These are phyloP conservation scores for Penstemon barbatus DNA, from an alignment of 257 asterid genomes.

Conservation along the genomic window DNA sequence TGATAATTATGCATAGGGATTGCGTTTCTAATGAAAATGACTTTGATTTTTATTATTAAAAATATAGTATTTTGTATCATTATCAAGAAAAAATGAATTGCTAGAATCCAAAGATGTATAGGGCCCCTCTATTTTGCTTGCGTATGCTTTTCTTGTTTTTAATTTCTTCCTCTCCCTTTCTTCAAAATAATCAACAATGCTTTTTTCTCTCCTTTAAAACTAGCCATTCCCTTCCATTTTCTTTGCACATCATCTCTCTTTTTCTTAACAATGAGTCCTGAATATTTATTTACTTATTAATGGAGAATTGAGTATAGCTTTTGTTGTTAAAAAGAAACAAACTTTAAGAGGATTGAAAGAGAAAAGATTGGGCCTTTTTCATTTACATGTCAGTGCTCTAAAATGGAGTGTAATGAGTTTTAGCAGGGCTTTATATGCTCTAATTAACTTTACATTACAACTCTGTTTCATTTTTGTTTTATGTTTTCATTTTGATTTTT, in stretches of 20 bases:
- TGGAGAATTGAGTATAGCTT: neutral
- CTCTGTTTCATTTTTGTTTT: conserved; percentile 17
- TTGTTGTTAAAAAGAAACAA: conserved; percentile 17
- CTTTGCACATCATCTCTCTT: neutral
- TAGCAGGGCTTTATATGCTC: conserved; percentile 32
- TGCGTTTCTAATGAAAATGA: conserved; percentile 34
- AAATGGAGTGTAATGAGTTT: conserved; percentile 61
- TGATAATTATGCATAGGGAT: conserved; percentile 29
- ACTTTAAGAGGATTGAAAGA: neutral
- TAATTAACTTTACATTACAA: conserved; percentile 17
- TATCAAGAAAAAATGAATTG: conserved; percentile 24
- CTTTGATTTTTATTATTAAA: conserved; percentile 17
- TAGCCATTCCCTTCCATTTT: neutral
- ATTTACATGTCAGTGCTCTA: conserved; percentile 16
- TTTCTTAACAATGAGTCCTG: conserved; percentile 2
- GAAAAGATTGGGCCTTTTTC: conserved; percentile 36
- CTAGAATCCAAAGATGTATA: conserved; percentile 38
- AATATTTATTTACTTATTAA: conserved; percentile 17
- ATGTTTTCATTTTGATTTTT: conserved; percentile 25
- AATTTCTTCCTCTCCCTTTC: conserved; percentile 16
- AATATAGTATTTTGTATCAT: neutral
- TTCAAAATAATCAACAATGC: conserved; percentile 25
- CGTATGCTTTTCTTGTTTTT: conserved; percentile 29
- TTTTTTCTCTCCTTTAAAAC: conserved; percentile 24
- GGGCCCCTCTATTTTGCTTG: conserved; percentile 45